Evolutionary conservation across 805 yeast species (phyloP).

Genomic region (Peterozyma toletana): DNA sequence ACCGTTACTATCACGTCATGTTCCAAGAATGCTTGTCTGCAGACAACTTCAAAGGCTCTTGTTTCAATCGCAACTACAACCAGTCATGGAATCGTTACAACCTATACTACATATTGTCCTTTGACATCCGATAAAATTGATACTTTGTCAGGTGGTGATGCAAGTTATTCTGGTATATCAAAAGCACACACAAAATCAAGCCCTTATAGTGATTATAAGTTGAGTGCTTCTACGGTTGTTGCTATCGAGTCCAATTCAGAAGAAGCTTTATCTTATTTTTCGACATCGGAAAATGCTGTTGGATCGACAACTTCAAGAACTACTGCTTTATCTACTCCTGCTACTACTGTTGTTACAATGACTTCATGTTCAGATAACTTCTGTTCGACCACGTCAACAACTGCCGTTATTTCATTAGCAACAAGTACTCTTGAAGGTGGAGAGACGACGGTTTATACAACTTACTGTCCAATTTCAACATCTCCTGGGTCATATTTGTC

Average conservation of each 20-base stretch:
- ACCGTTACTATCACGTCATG: constrained; percentile 4
- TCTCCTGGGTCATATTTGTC: too few relatives aligned
- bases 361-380: constrained; percentile 21
- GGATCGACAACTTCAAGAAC: constrained; percentile 11
- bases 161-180: too few relatives aligned
- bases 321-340: constrained; percentile 15
- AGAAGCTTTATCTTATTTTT: too few relatives aligned
- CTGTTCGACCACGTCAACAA: constrained; percentile 19
- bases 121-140: constrained; percentile 7
- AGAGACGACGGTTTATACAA: constrained; percentile 1
- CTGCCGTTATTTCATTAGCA: constrained; percentile 21
- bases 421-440: constrained; percentile 15
- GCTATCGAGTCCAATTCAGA: too few relatives aligned
- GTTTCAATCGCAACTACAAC: constrained; percentile 2
- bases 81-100: constrained; percentile 10
- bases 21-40: neutral
- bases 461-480: constrained; percentile 4
- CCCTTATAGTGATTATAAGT: too few relatives aligned
- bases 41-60: constrained; percentile 1
- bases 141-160: too few relatives aligned
- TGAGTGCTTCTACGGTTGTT: too few relatives aligned
- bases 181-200: too few relatives aligned
- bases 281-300: constrained; percentile 7
- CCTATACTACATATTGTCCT: constrained; percentile 31
- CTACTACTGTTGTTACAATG: constrained; percentile 19